Evolutionary conservation across 257 asterid genomes (phyloP).

Genomic region (Anisodus acutangulus): DNA sequence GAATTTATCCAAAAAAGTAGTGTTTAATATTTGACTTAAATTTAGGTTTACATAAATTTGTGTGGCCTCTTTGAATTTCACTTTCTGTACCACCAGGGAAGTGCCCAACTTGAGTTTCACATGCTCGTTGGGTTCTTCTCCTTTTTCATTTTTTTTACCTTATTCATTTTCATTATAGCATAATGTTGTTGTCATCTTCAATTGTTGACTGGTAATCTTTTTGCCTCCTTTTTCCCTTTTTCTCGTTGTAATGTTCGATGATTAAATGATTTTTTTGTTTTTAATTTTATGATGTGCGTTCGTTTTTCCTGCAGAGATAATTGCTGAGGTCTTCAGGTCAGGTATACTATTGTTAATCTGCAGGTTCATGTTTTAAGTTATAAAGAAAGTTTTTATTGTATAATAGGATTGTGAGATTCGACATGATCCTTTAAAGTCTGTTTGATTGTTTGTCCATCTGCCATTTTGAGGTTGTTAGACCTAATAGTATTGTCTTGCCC

Average conservation of each 20-base stretch:
- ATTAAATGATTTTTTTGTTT: not conserved
- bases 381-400: not conserved
- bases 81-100: conserved; percentile 19
- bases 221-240: not conserved
- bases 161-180: not conserved
- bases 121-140: conserved; percentile 30
- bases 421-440: not conserved
- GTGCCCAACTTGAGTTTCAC: conserved; percentile 27
- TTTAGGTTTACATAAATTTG: conserved; percentile 1
- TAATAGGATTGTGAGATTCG: not conserved
- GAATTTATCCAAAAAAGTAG: conserved; percentile 20
- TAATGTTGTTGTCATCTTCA: conserved; percentile 16
- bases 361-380: conserved; percentile 20
- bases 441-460: not conserved
- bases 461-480: not conserved
- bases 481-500: not conserved
- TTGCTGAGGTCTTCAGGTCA: conserved; percentile 26
- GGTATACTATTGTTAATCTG: conserved; percentile 9
- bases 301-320: conserved; percentile 22
- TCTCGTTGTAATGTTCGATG: not conserved
- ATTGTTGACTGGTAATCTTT: conserved; percentile 14
- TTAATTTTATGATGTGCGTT: not conserved
- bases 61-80: conserved; percentile 29
- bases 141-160: not conserved
- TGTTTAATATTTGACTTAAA: conserved; percentile 20